These are phyloP conservation scores for Jaltomata sinuosa DNA, from an alignment of 257 asterid genomes.

Conservation along the genomic window DNA sequence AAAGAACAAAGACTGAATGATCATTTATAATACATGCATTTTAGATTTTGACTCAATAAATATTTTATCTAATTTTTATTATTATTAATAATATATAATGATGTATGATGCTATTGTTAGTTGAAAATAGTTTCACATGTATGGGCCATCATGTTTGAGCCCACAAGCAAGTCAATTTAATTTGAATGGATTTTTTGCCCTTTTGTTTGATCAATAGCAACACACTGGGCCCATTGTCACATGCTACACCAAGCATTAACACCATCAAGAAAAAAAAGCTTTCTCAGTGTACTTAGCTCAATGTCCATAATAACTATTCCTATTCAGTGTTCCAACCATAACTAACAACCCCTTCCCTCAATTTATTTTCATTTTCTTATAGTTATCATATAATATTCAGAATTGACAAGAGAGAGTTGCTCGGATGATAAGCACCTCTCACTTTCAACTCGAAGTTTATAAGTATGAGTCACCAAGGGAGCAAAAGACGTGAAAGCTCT, in stretches of 20 bases:
- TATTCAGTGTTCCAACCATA: neutral
- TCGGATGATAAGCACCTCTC: no score
- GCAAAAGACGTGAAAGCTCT: no score
- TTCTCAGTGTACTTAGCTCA: neutral
- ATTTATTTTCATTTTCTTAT: neutral
- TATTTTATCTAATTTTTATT: no score
- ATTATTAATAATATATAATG: neutral
- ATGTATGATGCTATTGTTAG: slow-evolving; percentile 9
- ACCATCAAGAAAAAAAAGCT: neutral
- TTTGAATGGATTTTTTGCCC: neutral
- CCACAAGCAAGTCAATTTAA: slow-evolving; percentile 7
- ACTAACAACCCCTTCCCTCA: neutral
- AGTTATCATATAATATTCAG: no score
- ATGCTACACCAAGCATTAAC: slow-evolving; percentile 1
- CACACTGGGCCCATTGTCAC: slow-evolving; percentile 24
- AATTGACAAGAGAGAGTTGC: no score
- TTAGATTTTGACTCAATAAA: no score
- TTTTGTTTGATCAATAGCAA: neutral
- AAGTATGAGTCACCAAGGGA: no score
- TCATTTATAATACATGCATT: no score
- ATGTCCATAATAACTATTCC: neutral
- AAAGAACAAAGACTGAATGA: no score
- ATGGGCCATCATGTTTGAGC: slow-evolving; percentile 21
- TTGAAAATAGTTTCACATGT: slow-evolving; percentile 8
- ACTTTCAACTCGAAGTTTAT: no score